Percentiles rank a stretch among this genome's conserved stretches.
Conservation (phyloP, 805 yeast genomes). For the Saturnispora besseyi region DNA sequence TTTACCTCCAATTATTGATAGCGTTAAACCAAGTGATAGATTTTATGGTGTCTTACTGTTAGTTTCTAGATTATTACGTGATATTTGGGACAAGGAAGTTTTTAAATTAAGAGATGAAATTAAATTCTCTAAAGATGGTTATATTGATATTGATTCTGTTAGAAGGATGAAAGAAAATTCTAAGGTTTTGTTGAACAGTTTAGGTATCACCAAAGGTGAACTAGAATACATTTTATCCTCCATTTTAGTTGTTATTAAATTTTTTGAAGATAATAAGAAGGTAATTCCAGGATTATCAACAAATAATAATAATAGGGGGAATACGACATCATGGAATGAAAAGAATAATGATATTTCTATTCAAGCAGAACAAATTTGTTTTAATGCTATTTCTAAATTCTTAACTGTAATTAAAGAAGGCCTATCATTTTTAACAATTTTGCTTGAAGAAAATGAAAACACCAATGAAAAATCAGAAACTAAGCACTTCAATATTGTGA, state of each 20-base stretch:
- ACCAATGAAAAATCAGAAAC: conserved; percentile 8
- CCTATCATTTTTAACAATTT: conserved; percentile 72
- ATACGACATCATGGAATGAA: conserved; percentile 38
- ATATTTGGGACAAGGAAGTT: conserved; percentile 68
- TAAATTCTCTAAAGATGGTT: conserved; percentile 30
- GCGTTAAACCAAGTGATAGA: conserved; percentile 84
- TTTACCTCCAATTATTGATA: conserved; percentile 42
- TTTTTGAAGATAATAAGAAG: conserved; percentile 57
- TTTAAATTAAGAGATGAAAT: conserved; percentile 35
- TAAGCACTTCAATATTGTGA: conserved; percentile 55
- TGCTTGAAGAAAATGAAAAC: conserved; percentile 55
- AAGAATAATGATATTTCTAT: conserved; percentile 50
- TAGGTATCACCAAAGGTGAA: conserved; percentile 39
- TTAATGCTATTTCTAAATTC: conserved; percentile 66
- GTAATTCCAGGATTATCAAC: conserved; percentile 47
- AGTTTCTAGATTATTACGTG: conserved; percentile 68
- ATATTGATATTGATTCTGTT: conserved; percentile 29
- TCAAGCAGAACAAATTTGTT: conserved; percentile 88
- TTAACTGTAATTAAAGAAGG: conserved; percentile 81
- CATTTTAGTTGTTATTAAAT: conserved; percentile 57
- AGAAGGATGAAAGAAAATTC: conserved; percentile 31
- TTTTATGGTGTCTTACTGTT: conserved; percentile 81
- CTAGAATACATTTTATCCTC: conserved; percentile 67
- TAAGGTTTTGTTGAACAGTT: conserved; percentile 33
- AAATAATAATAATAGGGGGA: conserved; percentile 45